These are phyloP conservation scores for Asterophora lycoperdoides DNA, from an alignment of 768 basidiomycete species.

Conservation along the genomic window DNA sequence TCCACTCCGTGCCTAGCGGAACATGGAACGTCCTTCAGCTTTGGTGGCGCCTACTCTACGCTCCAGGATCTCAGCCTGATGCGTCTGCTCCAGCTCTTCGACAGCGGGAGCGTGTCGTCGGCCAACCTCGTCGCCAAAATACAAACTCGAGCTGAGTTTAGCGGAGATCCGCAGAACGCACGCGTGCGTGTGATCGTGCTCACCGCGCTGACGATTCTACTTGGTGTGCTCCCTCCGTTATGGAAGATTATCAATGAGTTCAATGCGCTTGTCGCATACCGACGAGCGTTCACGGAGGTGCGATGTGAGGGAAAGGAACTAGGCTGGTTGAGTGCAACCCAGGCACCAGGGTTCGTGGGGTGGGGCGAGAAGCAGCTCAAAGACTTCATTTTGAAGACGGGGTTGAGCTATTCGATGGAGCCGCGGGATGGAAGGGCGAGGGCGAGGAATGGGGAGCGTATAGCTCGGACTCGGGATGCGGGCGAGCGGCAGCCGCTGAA, in stretches of 20 bases:
- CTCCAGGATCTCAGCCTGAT: conserved; percentile 76
- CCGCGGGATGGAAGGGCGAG: conserved; percentile 22
- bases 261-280: conserved; percentile 48
- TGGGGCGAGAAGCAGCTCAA: conserved; percentile 76
- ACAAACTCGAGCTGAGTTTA: conserved; percentile 28
- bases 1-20: conserved; percentile 63
- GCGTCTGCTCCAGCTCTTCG: conserved; percentile 62
- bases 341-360: conserved; percentile 62
- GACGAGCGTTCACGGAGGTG: conserved; percentile 55
- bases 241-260: conserved; percentile 65
- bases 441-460: conserved; percentile 26
- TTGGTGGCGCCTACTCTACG: conserved; percentile 59
- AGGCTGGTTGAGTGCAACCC: conserved; percentile 63
- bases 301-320: conserved; percentile 69
- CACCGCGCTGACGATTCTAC: conserved; percentile 53
- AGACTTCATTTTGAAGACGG: conserved; percentile 60
- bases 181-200: conserved; percentile 66
- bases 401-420: conserved; percentile 58
- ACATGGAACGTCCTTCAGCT: conserved; percentile 38
- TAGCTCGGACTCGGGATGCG: conserved; percentile 24
- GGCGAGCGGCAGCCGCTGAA: conserved; percentile 42
- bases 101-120: conserved; percentile 35
- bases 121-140: conserved; percentile 24
- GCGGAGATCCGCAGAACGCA: conserved; percentile 36
- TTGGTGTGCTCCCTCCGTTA: conserved; percentile 64